Conservation (phyloP, 2,329 filamentous ascomycete species). For the Tolypocladium tropicale region DNA sequence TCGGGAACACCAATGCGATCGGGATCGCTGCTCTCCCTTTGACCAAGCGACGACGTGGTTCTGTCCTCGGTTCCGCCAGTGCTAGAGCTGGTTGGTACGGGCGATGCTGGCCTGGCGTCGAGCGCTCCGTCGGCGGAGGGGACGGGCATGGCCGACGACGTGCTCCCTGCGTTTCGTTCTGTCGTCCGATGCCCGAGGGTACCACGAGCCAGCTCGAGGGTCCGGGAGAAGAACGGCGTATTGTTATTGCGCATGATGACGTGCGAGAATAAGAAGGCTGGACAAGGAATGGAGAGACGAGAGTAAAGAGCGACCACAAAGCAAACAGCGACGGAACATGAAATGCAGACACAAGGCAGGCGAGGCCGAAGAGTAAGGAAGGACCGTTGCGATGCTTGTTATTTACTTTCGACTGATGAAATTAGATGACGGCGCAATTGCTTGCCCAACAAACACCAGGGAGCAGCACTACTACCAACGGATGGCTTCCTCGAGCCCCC, state of each 20-base stretch:
- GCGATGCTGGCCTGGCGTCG: neutral
- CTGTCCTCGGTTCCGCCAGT: neutral
- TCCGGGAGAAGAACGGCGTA: neutral
- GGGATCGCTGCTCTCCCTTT: neutral
- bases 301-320: neutral
- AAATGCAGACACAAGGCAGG: neutral
- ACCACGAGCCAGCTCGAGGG: neutral
- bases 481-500: neutral
- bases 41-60: neutral
- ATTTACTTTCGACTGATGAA: neutral
- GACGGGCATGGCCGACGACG: neutral
- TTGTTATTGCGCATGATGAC: neutral
- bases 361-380: neutral
- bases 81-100: neutral
- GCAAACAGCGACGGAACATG: neutral
- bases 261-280: neutral
- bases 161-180: neutral
- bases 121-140: slow-evolving; percentile 6
- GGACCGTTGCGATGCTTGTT: neutral
- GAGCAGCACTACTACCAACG: neutral
- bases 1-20: slow-evolving; percentile 9
- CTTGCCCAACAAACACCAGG: neutral
- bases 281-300: neutral
- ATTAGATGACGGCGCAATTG: neutral
- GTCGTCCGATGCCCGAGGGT: neutral